phyloP scores from a whole-genome alignment of 78 protist genomes.

The Isochrysis galbana region DNA sequence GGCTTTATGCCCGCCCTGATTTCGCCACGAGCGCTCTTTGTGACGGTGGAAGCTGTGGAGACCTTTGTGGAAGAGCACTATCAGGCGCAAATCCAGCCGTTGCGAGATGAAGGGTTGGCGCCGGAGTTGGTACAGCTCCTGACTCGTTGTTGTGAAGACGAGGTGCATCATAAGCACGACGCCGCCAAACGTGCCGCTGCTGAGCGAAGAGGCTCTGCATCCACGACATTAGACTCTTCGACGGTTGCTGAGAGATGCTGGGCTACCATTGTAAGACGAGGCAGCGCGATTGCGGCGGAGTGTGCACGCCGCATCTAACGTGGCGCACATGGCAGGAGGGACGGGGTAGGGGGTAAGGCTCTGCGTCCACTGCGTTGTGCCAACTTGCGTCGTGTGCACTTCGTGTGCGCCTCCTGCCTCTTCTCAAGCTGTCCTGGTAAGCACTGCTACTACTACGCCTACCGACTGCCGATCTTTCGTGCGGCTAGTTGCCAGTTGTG shows the following conservation, averaged over 20 bases:
- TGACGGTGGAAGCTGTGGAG: background rate
- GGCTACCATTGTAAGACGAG: background rate
- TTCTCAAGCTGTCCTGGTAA: too few species aligned
- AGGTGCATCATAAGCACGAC: background rate
- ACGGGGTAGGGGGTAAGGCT: too few species aligned
- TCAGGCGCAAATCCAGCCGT: background rate
- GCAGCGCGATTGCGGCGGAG: background rate
- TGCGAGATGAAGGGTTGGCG: background rate
- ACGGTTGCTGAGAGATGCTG: background rate
- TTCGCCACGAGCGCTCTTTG: background rate
- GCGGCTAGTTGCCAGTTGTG: too few species aligned
- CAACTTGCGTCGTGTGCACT: too few species aligned
- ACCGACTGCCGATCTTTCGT: too few species aligned
- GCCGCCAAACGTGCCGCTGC: background rate
- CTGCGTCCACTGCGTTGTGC: too few species aligned
- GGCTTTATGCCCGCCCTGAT: background rate
- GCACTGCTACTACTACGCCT: too few species aligned
- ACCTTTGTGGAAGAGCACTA: slow-evolving; percentile 19
- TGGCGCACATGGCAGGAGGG: too few species aligned
- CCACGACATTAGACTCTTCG: background rate
- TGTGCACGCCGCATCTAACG: background rate
- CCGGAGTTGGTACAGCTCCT: background rate
- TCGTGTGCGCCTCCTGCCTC: too few species aligned
- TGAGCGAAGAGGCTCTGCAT: too few species aligned
- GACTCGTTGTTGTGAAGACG: background rate